phyloP scores from a whole-genome alignment of 768 basidiomycete species.

The Dioszegia hungarica region DNA sequence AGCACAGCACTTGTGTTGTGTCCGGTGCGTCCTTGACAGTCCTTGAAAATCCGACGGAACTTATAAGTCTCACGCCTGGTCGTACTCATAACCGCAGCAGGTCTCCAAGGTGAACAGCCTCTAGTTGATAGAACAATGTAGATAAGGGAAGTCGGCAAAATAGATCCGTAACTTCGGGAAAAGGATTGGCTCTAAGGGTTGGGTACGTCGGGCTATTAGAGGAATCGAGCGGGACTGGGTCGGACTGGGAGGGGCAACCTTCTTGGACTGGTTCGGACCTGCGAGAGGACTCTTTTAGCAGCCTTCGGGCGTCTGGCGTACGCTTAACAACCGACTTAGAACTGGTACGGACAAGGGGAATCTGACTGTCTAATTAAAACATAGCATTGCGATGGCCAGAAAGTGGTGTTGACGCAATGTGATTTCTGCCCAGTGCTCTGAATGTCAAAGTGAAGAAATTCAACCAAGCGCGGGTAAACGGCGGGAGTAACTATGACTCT shows the following conservation, averaged over 20 bases:
- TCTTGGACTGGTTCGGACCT: conserved; percentile 52
- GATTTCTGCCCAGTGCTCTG: conserved; percentile 78
- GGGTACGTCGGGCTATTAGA: conserved; percentile 71
- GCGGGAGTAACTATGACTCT: conserved; percentile 61
- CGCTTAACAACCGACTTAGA: conserved; percentile 67
- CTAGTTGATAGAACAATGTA: conserved; percentile 75
- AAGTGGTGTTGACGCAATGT: conserved; percentile 75
- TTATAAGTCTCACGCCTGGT: conserved; percentile 66
- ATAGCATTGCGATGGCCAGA: conserved; percentile 59
- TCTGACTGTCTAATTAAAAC: conserved; percentile 81
- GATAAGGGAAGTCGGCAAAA: conserved; percentile 78
- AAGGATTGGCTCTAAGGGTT: conserved; percentile 71
- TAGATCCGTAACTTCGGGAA: conserved; percentile 67
- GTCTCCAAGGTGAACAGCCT: conserved; percentile 77
- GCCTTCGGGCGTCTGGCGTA: conserved; percentile 60
- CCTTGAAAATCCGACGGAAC: conserved; percentile 78
- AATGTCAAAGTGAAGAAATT: conserved; percentile 78
- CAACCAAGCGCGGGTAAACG: conserved; percentile 73
- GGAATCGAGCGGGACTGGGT: conserved; percentile 66
- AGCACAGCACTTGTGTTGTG: conserved; percentile 66
- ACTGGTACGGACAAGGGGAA: conserved; percentile 76
- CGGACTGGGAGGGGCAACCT: conserved; percentile 64
- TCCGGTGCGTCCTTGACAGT: conserved; percentile 69
- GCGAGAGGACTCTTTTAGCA: conserved; percentile 55
- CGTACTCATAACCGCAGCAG: conserved; percentile 70